These are phyloP conservation scores for Curvularia spicifera DNA, from an alignment of 2,329 filamentous ascomycete species.

Conservation along the genomic window DNA sequence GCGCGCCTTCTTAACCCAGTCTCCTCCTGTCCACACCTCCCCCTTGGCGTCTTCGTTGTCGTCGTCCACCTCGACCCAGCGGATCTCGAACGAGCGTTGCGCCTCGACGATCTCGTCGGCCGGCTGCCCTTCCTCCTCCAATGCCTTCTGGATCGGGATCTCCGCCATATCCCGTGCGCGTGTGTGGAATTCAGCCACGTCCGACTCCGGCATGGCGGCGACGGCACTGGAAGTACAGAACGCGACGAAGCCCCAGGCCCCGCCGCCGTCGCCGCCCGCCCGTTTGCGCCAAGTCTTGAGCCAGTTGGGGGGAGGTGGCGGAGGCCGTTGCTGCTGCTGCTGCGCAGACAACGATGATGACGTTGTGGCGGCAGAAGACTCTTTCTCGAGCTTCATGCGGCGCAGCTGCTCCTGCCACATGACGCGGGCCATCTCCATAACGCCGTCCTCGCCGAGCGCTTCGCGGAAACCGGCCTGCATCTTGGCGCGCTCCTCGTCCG, in stretches of 20 bases:
- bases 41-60: constrained; percentile 9
- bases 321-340: constrained; percentile 7
- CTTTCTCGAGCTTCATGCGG: constrained; percentile 12
- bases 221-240: constrained; percentile 10
- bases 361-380: constrained; percentile 8
- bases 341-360: constrained; percentile 8
- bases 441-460: constrained; percentile 12
- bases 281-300: constrained; percentile 9
- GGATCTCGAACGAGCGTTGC: constrained; percentile 10
- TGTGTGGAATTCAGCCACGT: constrained; percentile 10
- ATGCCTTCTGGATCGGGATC: constrained; percentile 12
- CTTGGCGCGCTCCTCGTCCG: constrained; percentile 11
- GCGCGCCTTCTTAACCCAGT: constrained; percentile 11
- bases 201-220: constrained; percentile 10
- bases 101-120: constrained; percentile 8
- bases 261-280: constrained; percentile 3
- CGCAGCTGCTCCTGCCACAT: constrained; percentile 12
- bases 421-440: constrained; percentile 9
- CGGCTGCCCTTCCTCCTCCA: constrained; percentile 11
- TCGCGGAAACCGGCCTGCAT: constrained; percentile 11
- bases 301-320: constrained; percentile 8
- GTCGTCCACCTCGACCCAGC: constrained; percentile 8
- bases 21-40: constrained; percentile 6
- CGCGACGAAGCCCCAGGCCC: constrained; percentile 12
- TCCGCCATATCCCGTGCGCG: constrained; percentile 10